Conservation (phyloP, 345 rosid genomes). For the Pugionium cornutum region DNA sequence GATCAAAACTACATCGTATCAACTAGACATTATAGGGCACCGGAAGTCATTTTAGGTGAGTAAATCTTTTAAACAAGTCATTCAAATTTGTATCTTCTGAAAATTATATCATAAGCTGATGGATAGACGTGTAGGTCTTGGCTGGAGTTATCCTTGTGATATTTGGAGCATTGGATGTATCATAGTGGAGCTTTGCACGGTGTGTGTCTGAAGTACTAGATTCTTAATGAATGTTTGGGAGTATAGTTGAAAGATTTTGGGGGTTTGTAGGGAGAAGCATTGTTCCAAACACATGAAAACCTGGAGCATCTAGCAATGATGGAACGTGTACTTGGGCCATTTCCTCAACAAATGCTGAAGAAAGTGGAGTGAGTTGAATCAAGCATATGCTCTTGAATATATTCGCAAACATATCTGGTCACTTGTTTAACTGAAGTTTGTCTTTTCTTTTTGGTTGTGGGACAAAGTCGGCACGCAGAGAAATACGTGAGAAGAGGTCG, state of each 20-base stretch:
- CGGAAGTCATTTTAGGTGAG: constrained; percentile 84
- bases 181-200: constrained; percentile 82
- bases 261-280: constrained; percentile 72
- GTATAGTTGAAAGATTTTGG: not conserved
- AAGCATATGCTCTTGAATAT: constrained; percentile 7
- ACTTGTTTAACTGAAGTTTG: not conserved
- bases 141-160: constrained; percentile 93
- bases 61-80: not conserved
- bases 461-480: constrained; percentile 69
- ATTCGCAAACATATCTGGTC: not conserved
- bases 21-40: constrained; percentile 87
- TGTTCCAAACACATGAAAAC: constrained; percentile 91
- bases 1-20: constrained; percentile 82
- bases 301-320: constrained; percentile 94
- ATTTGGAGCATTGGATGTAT: constrained; percentile 94
- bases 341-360: constrained; percentile 73
- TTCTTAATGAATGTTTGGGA: not conserved
- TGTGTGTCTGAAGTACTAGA: constrained; percentile 35
- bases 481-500: constrained; percentile 82
- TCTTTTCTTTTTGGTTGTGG: constrained; percentile 8
- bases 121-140: constrained; percentile 53
- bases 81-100: not conserved
- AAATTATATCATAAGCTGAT: constrained; percentile 1
- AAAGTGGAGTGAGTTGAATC: constrained; percentile 61
- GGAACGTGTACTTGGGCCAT: constrained; percentile 80